Percentiles rank a stretch among this genome's conserved stretches.
phyloP scores from a whole-genome alignment of 257 asterid genomes.

The Nicotiana obtusifolia region DNA sequence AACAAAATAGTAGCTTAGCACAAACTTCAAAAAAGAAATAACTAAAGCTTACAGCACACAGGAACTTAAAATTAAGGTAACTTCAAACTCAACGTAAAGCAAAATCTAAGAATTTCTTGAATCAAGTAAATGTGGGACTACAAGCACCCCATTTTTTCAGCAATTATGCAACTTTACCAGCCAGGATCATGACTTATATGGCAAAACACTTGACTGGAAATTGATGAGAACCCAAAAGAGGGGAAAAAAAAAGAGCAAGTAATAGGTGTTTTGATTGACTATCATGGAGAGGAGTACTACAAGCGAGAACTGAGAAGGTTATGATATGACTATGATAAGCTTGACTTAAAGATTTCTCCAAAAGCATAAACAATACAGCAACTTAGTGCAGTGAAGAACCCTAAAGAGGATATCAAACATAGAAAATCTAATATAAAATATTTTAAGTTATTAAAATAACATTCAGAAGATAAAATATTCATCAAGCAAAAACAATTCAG shows the following conservation, averaged over 20 bases:
- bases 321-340: not conserved
- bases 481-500: not conserved
- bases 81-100: not conserved
- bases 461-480: not conserved
- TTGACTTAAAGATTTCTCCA: not conserved
- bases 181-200: not conserved
- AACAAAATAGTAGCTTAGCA: not conserved
- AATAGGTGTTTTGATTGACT: not conserved
- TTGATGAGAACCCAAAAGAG: not conserved
- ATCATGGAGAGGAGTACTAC: not conserved
- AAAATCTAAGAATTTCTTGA: not conserved
- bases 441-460: not conserved
- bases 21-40: not conserved
- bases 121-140: not conserved
- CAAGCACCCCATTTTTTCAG: not conserved
- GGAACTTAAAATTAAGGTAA: not conserved
- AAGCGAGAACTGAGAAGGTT: not conserved
- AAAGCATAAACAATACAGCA: not conserved
- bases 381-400: not conserved
- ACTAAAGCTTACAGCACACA: not conserved
- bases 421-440: not conserved
- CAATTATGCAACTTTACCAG: not conserved
- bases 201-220: conserved; percentile 1
- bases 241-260: not conserved
- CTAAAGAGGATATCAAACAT: not conserved